phyloP scores from a whole-genome alignment of 345 rosid genomes.

The Brassica nigra region DNA sequence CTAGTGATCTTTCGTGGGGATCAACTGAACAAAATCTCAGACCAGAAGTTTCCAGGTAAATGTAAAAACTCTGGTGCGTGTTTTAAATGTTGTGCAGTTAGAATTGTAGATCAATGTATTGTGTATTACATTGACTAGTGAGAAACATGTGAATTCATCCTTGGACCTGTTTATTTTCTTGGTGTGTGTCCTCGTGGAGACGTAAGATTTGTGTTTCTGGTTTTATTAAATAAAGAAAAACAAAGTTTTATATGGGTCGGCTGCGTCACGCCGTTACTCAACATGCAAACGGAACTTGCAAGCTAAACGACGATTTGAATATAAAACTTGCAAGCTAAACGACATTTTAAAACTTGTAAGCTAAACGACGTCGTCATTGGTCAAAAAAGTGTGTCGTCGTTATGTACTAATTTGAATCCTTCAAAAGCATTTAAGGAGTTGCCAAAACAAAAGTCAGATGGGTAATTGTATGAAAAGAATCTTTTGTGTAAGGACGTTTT shows the following conservation, averaged over 20 bases:
- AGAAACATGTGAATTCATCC: slow-evolving; percentile 3
- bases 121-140: slow-evolving; percentile 2
- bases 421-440: neutral
- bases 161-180: neutral
- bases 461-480: slow-evolving; percentile 19
- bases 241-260: neutral
- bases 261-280: neutral
- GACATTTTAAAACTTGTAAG: neutral
- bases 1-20: slow-evolving; percentile 37
- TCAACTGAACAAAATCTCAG: neutral
- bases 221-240: neutral
- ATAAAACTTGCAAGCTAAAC: neutral
- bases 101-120: slow-evolving; percentile 12
- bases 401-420: neutral
- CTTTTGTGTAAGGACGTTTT: slow-evolving; percentile 25
- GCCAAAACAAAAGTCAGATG: slow-evolving; percentile 24
- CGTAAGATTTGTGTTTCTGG: neutral
- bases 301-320: neutral
- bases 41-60: slow-evolving; percentile 22
- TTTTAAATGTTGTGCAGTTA: slow-evolving; percentile 23
- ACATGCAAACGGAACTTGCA: neutral
- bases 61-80: slow-evolving; percentile 21
- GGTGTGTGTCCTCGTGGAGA: slow-evolving; percentile 1
- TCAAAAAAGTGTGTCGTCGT: neutral
- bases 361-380: neutral